A percentile compares a stretch with the other conserved stretches of the same genome.
These are phyloP conservation scores for Metschnikowia continentalis DNA, from an alignment of 805 yeast genomes.

Conservation along the genomic window DNA sequence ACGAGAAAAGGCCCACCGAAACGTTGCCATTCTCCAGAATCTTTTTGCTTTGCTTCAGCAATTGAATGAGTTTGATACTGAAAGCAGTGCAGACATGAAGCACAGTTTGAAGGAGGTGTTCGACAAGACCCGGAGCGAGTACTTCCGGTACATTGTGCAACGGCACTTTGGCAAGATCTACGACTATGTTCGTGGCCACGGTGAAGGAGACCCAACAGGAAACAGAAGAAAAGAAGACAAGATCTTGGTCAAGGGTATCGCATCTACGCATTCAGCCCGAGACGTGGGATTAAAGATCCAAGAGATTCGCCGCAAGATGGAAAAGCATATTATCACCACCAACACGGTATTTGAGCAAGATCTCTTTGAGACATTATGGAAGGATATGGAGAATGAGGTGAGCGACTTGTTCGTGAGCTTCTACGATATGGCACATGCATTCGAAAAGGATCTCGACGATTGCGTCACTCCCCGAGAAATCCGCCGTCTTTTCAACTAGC, in stretches of 20 bases:
- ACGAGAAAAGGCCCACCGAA: constrained; percentile 38
- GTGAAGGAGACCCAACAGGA: constrained; percentile 43
- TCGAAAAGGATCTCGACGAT: constrained; percentile 51
- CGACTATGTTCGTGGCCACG: constrained; percentile 63
- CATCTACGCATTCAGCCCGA: constrained; percentile 51
- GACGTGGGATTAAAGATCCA: constrained; percentile 55
- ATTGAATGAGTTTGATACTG: constrained; percentile 23
- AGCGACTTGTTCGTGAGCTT: constrained; percentile 53
- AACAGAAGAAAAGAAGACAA: constrained; percentile 62
- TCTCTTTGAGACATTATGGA: constrained; percentile 63
- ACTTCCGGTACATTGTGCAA: constrained; percentile 31
- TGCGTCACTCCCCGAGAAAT: constrained; percentile 54
- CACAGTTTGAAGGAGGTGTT: constrained; percentile 25
- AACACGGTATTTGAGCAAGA: constrained; percentile 46
- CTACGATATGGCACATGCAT: constrained; percentile 46
- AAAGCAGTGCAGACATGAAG: constrained; percentile 23
- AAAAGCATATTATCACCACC: constrained; percentile 46
- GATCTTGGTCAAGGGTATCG: constrained; percentile 53
- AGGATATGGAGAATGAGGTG: constrained; percentile 61
- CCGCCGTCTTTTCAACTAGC: constrained; percentile 42
- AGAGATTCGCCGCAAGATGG: constrained; percentile 53
- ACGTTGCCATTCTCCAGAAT: constrained; percentile 39
- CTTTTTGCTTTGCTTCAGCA: constrained; percentile 34
- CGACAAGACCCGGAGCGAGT: constrained; percentile 25
- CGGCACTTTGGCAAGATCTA: constrained; percentile 64